Conservation (phyloP, 352 stramenopile genomes). For the Blastocystis sp. region DNA sequence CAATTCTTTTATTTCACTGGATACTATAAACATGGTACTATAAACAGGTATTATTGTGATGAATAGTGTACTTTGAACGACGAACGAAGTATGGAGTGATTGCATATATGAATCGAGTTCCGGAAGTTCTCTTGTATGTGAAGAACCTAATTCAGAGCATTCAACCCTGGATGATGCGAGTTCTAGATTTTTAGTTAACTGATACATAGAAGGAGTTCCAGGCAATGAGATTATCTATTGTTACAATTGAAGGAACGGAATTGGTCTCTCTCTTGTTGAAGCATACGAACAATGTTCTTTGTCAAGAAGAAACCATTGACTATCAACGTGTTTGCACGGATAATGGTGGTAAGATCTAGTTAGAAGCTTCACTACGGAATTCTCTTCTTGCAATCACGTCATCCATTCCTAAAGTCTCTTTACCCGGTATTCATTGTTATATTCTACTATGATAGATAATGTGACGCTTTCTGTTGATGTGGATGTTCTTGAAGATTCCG, state of each 20-base stretch:
- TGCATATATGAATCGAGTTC: slow-evolving; percentile 9
- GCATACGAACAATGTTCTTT: background rate
- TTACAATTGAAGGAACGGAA: background rate
- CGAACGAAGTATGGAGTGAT: background rate
- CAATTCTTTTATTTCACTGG: slow-evolving; percentile 17
- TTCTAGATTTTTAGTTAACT: background rate
- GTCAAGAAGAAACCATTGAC: background rate
- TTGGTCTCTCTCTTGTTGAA: background rate
- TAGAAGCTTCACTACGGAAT: background rate
- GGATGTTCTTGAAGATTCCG: background rate
- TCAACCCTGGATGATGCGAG: background rate
- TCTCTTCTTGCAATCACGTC: background rate
- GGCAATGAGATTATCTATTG: background rate
- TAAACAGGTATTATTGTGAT: background rate
- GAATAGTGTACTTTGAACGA: background rate
- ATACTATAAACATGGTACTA: background rate
- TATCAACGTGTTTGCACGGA: background rate
- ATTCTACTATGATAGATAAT: background rate
- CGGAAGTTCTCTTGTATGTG: slow-evolving; percentile 1
- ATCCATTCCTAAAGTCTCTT: background rate
- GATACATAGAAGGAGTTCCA: background rate
- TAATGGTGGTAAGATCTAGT: background rate
- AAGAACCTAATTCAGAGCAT: background rate
- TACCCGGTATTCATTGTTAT: background rate
- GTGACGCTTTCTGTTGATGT: background rate